Conservation (phyloP, 768 basidiomycete genomes). For the Suillus occidentalis region DNA sequence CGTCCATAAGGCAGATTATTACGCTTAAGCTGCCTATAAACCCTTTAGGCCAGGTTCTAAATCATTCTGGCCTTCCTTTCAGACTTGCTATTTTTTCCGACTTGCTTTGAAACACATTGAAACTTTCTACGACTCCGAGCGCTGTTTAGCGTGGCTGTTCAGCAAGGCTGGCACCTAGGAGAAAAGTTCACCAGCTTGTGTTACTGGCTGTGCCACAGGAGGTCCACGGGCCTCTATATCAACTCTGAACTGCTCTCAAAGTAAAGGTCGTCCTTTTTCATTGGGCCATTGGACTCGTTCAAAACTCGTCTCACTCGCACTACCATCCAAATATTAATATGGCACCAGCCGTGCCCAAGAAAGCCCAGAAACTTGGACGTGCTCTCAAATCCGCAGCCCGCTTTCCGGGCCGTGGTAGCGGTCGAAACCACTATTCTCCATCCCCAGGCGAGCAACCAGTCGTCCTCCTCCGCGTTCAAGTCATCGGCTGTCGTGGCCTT, state of each 20-base stretch:
- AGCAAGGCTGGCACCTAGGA: not conserved
- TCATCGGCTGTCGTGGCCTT: constrained; percentile 63
- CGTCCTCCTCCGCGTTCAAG: constrained; percentile 66
- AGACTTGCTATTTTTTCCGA: not conserved
- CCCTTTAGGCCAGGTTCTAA: not conserved
- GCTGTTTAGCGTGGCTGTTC: not conserved
- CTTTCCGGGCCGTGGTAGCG: constrained; percentile 46
- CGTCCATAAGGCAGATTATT: constrained; percentile 1
- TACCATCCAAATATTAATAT: constrained; percentile 11
- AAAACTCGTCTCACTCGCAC: not conserved
- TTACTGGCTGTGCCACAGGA: not conserved
- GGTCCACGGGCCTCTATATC: not conserved
- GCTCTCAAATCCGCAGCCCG: constrained; percentile 60
- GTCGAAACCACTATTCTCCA: constrained; percentile 41
- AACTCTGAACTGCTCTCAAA: not conserved
- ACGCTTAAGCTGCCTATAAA: not conserved
- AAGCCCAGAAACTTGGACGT: constrained; percentile 53
- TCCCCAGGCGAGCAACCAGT: constrained; percentile 63
- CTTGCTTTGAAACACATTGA: not conserved
- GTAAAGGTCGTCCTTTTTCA: not conserved
- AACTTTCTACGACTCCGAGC: not conserved
- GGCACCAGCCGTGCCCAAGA: constrained; percentile 39
- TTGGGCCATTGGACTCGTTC: not conserved
- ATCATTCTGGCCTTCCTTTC: not conserved
- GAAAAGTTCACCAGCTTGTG: not conserved